Base-by-base conservation (phyloP, 2,329 filamentous ascomycete genomes). In the Talaromyces sp. region DNA sequence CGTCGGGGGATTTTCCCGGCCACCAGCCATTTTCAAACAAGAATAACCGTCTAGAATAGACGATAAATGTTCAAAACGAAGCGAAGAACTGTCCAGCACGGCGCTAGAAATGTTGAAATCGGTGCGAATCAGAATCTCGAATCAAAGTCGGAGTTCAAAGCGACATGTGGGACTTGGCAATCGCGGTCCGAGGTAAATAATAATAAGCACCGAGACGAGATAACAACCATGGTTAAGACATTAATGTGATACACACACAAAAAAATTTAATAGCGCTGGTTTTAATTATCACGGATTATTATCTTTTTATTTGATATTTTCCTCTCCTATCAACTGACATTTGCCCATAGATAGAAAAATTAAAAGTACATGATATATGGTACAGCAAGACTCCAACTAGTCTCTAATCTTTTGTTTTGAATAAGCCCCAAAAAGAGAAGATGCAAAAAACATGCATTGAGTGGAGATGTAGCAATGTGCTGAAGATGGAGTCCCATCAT, bases 391-490 rank as follows among this genome's bases (percentile, higher is more conserved):
- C 54, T 27, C 54, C 33, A 44, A 56, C 33, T 33, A 56, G 54
- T 56, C 50, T 53, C 54, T 55, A 40, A 51, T 52, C 44, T 59
- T 36, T 61, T 36, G 23, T 56, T 59, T 59, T 57, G 57, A 57
- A 52, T 40, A 52, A 47, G 44, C 47, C 56, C 44, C 44, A 18
- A 27, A 12, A 59, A 57, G 18, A 18, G 30, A 56, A 42, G 31
- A 62, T 56, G 56, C 55, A 44, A 62, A 56, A 52, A 56, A 52
- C 44, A 10, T 59, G 53, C 31, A 42, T 52, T 59, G 61, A 62
- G 61, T 59, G 61, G 61, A 62, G 61, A 62, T 59, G 56, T 34
- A 28, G 52, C 28, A 44, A 52, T 36, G 55, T 56, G 57, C 55
- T 44, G 31, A 51, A n/a, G 23, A 23, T 23, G 23, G 23, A 23